A percentile compares a stretch with the other conserved stretches of the same genome.
phyloP scores from a whole-genome alignment of 1,139 yeast species.

The Dujonia santamariae region DNA sequence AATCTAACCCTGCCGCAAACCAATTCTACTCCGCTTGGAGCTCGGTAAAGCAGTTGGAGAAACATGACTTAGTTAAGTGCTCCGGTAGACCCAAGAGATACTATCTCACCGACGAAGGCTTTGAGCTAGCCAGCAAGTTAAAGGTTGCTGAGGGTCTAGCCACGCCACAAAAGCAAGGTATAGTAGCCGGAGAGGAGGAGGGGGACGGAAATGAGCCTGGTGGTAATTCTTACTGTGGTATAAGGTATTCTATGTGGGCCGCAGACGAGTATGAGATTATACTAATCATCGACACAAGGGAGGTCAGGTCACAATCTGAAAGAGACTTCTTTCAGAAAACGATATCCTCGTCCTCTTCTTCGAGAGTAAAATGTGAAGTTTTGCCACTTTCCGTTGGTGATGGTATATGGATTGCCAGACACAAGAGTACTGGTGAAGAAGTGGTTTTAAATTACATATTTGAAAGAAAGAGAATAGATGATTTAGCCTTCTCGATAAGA shows the following conservation, averaged over 20 bases:
- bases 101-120: slow-evolving; percentile 72
- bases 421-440: slow-evolving; percentile 53
- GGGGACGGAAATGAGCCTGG: slow-evolving; percentile 29
- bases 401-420: slow-evolving; percentile 81
- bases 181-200: not conserved
- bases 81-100: slow-evolving; percentile 63
- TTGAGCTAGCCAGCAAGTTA: slow-evolving; percentile 57
- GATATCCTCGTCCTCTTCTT: slow-evolving; percentile 27
- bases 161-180: slow-evolving; percentile 3
- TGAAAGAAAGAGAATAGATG: slow-evolving; percentile 88
- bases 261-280: slow-evolving; percentile 50
- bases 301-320: slow-evolving; percentile 59
- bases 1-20: slow-evolving; percentile 56
- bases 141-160: slow-evolving; percentile 41
- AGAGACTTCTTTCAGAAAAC: slow-evolving; percentile 62
- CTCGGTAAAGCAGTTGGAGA: slow-evolving; percentile 60
- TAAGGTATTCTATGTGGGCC: slow-evolving; percentile 38
- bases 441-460: slow-evolving; percentile 76
- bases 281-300: slow-evolving; percentile 78
- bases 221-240: slow-evolving; percentile 12
- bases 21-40: slow-evolving; percentile 81
- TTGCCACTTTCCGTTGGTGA: slow-evolving; percentile 79
- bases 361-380: slow-evolving; percentile 53
- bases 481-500: slow-evolving; percentile 73
- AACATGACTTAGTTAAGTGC: slow-evolving; percentile 57